phyloP scores from a whole-genome alignment of 805 yeast genomes.

The Nakazawaea ishiwadae region DNA sequence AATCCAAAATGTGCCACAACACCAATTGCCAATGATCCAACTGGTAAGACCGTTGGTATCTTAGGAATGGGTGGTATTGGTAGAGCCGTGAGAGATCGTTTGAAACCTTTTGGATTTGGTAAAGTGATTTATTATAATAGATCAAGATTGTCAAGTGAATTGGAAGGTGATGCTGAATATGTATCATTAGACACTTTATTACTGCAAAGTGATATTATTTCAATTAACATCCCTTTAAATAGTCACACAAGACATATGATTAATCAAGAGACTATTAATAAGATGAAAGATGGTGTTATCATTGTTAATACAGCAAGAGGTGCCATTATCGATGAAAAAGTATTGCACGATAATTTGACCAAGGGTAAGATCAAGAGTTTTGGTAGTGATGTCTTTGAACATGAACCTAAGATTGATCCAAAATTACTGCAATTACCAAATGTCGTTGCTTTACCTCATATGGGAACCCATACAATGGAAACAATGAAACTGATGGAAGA shows the following conservation, averaged over 20 bases:
- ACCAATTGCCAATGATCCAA: constrained; percentile 69
- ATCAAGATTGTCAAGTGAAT: constrained; percentile 47
- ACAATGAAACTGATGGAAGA: constrained; percentile 80
- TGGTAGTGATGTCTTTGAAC: constrained; percentile 74
- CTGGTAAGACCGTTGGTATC: constrained; percentile 72
- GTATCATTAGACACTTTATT: constrained; percentile 68
- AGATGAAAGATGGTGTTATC: constrained; percentile 77
- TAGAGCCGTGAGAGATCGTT: constrained; percentile 66
- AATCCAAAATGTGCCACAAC: constrained; percentile 44
- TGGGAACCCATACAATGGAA: constrained; percentile 80
- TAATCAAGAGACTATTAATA: constrained; percentile 50
- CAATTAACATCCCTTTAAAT: constrained; percentile 77
- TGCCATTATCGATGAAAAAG: constrained; percentile 66
- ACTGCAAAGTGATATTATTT: constrained; percentile 58
- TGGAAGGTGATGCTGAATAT: constrained; percentile 68
- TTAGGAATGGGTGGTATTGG: constrained; percentile 92
- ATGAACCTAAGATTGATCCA: constrained; percentile 65
- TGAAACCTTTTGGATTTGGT: constrained; percentile 71
- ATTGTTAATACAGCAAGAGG: constrained; percentile 88
- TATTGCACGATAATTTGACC: constrained; percentile 50
- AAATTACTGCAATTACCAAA: constrained; percentile 61
- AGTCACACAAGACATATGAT: constrained; percentile 64
- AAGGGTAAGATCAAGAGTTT: constrained; percentile 61
- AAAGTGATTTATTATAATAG: constrained; percentile 74
- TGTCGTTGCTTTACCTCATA: constrained; percentile 79